Base-by-base conservation (phyloP, 371 early-diverging fungal genomes). In the Mucor mucedo region DNA sequence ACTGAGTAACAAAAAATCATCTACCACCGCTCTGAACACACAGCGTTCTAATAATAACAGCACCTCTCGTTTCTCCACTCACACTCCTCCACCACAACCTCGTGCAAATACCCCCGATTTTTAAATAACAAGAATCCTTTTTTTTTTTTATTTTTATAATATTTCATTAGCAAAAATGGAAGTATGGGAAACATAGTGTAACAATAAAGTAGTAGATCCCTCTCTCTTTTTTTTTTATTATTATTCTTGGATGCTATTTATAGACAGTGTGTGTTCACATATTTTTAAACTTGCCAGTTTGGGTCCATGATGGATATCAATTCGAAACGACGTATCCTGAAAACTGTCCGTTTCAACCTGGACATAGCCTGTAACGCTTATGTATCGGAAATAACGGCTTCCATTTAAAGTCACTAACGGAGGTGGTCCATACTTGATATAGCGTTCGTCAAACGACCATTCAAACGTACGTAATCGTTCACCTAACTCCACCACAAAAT, bases 21-120 rank as follows among this genome's bases (percentile, higher is more conserved):
- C 50, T 0, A 21, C 50, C 8, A 21, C 47, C 21, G 47, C 47
- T 21, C 21, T 47, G 27, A 21, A 27, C 27, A 6, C 7, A 27
- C 48, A n/a, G 7, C 27, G 32, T 30, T 30, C 30, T 27, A 50
- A 50, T 50, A 50, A 50, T 50, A 50, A 50, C 13, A 50, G 50
- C 30, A 50, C 50, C 4, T 7, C 50, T 30, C 32, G 50, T 7
- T 50, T 50, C 30, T 50, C 30, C 0, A 28, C 50, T 14, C n/a
- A 42, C 44, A 42, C 10, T 42, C n/a, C 44, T 9, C 44, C 10
- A 4, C n/a, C 44, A 14, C 44, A 0, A 4, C n/a, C 44, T n/a
- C 10, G 29, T 4, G 50, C 10, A 30, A 28, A 50, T 8, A 50
- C 32, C 5, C 30, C 30, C 4, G 30, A 50, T 28, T 13, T 9